Conservation (phyloP, 345 rosid species). For the Excoecaria agallocha region DNA sequence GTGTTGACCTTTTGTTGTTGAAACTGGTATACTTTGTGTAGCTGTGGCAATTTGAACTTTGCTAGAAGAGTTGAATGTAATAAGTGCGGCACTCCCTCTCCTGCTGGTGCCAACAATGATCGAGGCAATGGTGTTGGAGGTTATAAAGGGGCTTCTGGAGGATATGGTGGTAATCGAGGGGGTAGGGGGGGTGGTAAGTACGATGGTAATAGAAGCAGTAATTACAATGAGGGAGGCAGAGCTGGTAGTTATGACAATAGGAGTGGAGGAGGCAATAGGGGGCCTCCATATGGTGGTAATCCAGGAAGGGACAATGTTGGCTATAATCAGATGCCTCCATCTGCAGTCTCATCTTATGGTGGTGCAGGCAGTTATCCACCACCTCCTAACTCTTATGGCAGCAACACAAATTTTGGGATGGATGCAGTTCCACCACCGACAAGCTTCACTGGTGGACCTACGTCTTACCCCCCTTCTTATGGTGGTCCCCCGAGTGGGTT, state of each 20-base stretch:
- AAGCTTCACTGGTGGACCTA: slow-evolving; percentile 78
- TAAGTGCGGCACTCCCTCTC: slow-evolving; percentile 84
- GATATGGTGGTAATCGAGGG: slow-evolving; percentile 45
- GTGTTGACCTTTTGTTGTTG: slow-evolving; percentile 17
- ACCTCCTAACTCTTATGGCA: slow-evolving; percentile 52
- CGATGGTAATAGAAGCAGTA: slow-evolving; percentile 24
- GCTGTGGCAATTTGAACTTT: slow-evolving; percentile 97
- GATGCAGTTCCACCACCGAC: slow-evolving; percentile 88
- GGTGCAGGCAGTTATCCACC: slow-evolving; percentile 59
- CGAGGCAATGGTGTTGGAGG: slow-evolving; percentile 40
- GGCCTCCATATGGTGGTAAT: slow-evolving; percentile 63
- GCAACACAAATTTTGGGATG: slow-evolving; percentile 53
- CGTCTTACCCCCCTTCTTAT: slow-evolving; percentile 71
- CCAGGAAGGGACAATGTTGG: slow-evolving; percentile 66
- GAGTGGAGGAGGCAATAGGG: slow-evolving; percentile 38
- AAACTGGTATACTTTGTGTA: slow-evolving; percentile 46
- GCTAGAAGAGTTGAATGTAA: slow-evolving; percentile 94
- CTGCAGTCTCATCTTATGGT: slow-evolving; percentile 63
- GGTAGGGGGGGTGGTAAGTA: slow-evolving; percentile 38
- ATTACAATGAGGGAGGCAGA: slow-evolving; percentile 34
- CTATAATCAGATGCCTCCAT: slow-evolving; percentile 65
- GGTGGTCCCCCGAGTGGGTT: slow-evolving; percentile 67
- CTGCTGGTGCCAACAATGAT: slow-evolving; percentile 46
- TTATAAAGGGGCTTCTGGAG: slow-evolving; percentile 42
- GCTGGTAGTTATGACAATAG: slow-evolving; percentile 47